phyloP scores from a whole-genome alignment of 768 basidiomycete species.

The Strobilomyces confusus region DNA sequence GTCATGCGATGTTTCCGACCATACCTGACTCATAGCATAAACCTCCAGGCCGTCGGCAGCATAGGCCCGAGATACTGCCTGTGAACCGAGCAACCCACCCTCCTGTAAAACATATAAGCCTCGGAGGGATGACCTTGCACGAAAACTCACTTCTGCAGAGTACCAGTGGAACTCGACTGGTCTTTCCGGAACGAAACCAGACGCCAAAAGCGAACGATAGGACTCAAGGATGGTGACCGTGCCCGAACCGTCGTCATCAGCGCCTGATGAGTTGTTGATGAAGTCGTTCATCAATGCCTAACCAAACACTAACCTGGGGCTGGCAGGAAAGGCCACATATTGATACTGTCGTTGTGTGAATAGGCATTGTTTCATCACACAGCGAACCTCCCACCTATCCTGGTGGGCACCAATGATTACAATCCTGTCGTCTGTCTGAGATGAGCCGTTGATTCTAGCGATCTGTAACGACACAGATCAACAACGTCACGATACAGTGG shows the following conservation, averaged over 20 bases:
- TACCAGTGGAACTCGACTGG: constrained; percentile 51
- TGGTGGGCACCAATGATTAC: constrained; percentile 79
- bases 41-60: constrained; percentile 29
- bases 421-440: constrained; percentile 52
- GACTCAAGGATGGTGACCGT: constrained; percentile 44
- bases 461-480: constrained; percentile 43
- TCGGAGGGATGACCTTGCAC: neutral
- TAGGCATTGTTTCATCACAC: constrained; percentile 1
- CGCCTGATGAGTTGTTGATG: constrained; percentile 24
- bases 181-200: constrained; percentile 38
- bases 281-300: neutral
- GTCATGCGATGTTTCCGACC: neutral
- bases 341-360: constrained; percentile 43
- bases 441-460: constrained; percentile 70
- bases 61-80: constrained; percentile 82
- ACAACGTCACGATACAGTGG: neutral
- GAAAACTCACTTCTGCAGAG: constrained; percentile 35
- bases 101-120: constrained; percentile 39
- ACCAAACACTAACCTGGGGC: constrained; percentile 58
- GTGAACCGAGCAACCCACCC: constrained; percentile 82
- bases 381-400: constrained; percentile 52
- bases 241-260: constrained; percentile 45
- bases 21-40: constrained; percentile 34
- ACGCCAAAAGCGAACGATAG: constrained; percentile 38
- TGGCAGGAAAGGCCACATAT: constrained; percentile 70